Evolutionary conservation across 352 stramenopile genomes (phyloP).

Genomic region (Pythium dissimile): DNA sequence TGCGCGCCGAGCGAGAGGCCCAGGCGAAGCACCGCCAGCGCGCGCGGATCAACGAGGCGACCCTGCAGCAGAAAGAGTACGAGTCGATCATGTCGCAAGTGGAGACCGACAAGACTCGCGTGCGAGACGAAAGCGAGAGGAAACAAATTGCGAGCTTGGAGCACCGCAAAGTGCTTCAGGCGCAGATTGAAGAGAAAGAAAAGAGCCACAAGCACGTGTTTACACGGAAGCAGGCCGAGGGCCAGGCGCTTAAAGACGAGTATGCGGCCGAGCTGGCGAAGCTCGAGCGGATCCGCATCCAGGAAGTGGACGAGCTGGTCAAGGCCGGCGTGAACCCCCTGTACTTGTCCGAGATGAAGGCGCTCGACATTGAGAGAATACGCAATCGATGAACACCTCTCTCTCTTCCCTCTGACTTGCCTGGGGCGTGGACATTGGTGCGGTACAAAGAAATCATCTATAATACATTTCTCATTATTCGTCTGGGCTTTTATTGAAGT

Average conservation of each 20-base stretch:
- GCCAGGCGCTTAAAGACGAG: slow-evolving; percentile 69
- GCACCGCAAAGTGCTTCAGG: slow-evolving; percentile 80
- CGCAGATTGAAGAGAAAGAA: slow-evolving; percentile 90
- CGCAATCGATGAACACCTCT: slow-evolving; percentile 22
- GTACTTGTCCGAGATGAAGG: slow-evolving; percentile 92
- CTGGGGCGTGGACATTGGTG: too few species aligned
- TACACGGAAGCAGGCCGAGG: slow-evolving; percentile 61
- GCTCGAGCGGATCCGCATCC: slow-evolving; percentile 84
- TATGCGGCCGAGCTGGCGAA: slow-evolving; percentile 81
- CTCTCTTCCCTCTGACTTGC: too few species aligned
- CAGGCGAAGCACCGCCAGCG: slow-evolving; percentile 73
- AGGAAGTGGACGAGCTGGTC: slow-evolving; percentile 87
- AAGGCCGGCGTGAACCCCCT: slow-evolving; percentile 85
- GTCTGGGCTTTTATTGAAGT: too few species aligned
- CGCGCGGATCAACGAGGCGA: slow-evolving; percentile 69
- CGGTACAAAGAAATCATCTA: too few species aligned
- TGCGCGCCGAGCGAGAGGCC: slow-evolving; percentile 57
- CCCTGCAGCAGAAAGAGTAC: slow-evolving; percentile 86
- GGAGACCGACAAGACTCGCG: slow-evolving; percentile 53
- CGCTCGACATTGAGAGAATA: slow-evolving; percentile 83
- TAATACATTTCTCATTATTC: too few species aligned
- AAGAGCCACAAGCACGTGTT: slow-evolving; percentile 72
- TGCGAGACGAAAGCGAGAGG: slow-evolving; percentile 54
- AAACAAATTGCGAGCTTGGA: slow-evolving; percentile 63
- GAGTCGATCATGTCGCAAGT: slow-evolving; percentile 86